phyloP scores from a whole-genome alignment of 139 green algal genomes.

The Coelastrella sp. region DNA sequence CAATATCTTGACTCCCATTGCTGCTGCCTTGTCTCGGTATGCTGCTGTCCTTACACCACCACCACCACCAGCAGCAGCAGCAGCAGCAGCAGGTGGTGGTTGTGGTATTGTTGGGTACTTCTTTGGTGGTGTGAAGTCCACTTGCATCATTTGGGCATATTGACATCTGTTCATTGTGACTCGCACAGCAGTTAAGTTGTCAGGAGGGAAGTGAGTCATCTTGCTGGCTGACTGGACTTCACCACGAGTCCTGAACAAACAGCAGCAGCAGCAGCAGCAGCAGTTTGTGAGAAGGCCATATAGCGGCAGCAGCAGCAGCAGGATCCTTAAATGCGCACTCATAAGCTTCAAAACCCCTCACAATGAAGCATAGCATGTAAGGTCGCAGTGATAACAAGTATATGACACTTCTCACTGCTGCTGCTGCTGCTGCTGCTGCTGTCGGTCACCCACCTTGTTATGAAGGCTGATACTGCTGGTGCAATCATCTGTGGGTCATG shows the following conservation, averaged over 20 bases:
- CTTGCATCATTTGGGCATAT: constrained; percentile 79
- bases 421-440: no score
- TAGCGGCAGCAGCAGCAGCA: no score
- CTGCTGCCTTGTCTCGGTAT: constrained; percentile 47
- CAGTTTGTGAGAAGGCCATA: no score
- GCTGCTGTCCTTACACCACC: no score
- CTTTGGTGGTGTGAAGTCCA: constrained; percentile 66
- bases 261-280: neutral
- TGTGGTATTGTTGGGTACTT: constrained; percentile 51
- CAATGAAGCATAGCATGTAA: no score
- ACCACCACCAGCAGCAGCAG: no score
- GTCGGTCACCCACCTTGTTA: constrained; percentile 62
- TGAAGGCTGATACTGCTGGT: constrained; percentile 76
- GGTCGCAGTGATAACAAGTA: no score
- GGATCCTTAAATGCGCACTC: no score
- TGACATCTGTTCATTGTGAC: constrained; percentile 69
- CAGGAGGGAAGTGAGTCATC: constrained; percentile 58
- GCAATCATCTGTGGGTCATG: constrained; percentile 72
- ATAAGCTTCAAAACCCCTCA: no score
- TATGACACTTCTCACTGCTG: no score
- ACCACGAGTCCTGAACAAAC: constrained; percentile 51
- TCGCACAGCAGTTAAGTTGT: constrained; percentile 30
- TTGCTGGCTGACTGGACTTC: constrained; percentile 63
- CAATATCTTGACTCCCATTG: constrained; percentile 79
- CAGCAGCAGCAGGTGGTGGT: no score